phyloP scores from a whole-genome alignment of 108 stramenopile genomes.

The Cyclotella cryptica region DNA sequence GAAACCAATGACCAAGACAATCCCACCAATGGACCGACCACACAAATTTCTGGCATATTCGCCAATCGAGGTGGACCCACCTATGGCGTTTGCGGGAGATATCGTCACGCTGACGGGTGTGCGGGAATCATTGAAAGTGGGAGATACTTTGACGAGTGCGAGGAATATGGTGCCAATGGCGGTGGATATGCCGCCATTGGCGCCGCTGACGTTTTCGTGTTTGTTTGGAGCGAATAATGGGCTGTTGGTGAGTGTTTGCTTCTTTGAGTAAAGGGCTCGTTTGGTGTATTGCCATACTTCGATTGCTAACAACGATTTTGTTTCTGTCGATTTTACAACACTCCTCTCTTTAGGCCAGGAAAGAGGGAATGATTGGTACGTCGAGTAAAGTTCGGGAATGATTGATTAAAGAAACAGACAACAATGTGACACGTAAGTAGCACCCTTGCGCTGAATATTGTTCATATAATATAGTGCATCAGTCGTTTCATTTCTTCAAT shows the following conservation, averaged over 20 bases:
- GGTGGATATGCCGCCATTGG: slow-evolving; percentile 87
- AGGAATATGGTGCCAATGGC: slow-evolving; percentile 61
- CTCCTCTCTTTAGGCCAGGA: slow-evolving; percentile 62
- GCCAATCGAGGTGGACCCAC: slow-evolving; percentile 84
- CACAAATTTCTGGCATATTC: slow-evolving; percentile 72
- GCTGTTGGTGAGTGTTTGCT: slow-evolving; percentile 61
- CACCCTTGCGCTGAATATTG: too few relatives aligned
- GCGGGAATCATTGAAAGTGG: slow-evolving; percentile 82
- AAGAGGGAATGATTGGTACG: slow-evolving; percentile 91
- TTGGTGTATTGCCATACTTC: not conserved
- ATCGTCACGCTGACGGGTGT: slow-evolving; percentile 95
- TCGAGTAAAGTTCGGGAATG: slow-evolving; percentile 87
- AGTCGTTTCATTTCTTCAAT: not conserved
- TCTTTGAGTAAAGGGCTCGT: not conserved
- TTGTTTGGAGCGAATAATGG: slow-evolving; percentile 97
- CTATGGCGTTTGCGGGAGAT: slow-evolving; percentile 91
- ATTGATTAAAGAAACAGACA: slow-evolving; percentile 90
- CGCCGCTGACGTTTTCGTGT: slow-evolving; percentile 95
- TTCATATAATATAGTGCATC: too few relatives aligned
- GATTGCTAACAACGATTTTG: not conserved
- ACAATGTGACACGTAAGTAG: slow-evolving; percentile 88
- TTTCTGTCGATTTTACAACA: not conserved
- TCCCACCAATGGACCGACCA: slow-evolving; percentile 27
- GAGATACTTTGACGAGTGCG: slow-evolving; percentile 89
- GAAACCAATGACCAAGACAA: slow-evolving; percentile 1